Conservation (phyloP, 2,329 filamentous ascomycete species). For the Beauveria varroae region DNA sequence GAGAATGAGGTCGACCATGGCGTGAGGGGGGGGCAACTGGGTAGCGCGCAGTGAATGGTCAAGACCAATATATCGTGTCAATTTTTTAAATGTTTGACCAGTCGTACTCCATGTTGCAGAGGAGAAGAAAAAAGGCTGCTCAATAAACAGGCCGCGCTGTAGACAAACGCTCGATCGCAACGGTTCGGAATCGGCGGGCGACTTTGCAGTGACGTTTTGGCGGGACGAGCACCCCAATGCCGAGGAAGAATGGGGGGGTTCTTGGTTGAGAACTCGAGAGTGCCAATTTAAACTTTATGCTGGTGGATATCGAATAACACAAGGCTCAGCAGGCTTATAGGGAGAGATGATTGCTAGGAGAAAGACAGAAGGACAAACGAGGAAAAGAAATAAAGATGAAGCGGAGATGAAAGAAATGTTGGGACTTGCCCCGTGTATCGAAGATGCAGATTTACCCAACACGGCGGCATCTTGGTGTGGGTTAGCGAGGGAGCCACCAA, state of each 20-base stretch:
- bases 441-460: constrained; percentile 3
- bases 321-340: too few species aligned
- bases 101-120: neutral
- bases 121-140: neutral
- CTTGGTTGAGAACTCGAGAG: neutral
- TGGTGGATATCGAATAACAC: too few species aligned
- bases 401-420: neutral
- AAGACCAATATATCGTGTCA: neutral
- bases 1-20: constrained; percentile 13
- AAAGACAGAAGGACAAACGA: neutral
- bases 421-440: neutral
- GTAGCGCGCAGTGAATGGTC: neutral
- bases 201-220: constrained; percentile 2
- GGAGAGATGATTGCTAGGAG: neutral
- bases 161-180: neutral
- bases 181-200: neutral
- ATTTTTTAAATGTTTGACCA: neutral
- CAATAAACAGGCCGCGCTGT: neutral
- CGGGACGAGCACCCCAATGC: neutral
- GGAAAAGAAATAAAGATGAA: neutral
- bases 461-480: neutral
- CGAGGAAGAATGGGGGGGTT: neutral
- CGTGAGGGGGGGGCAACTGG: neutral
- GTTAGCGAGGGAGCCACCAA: neutral
- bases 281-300: neutral